Evolutionary conservation across 2,329 filamentous ascomycete species (phyloP), one percentile per base, ranked within the genome.

Genomic region (Aureobasidium musti): DNA sequence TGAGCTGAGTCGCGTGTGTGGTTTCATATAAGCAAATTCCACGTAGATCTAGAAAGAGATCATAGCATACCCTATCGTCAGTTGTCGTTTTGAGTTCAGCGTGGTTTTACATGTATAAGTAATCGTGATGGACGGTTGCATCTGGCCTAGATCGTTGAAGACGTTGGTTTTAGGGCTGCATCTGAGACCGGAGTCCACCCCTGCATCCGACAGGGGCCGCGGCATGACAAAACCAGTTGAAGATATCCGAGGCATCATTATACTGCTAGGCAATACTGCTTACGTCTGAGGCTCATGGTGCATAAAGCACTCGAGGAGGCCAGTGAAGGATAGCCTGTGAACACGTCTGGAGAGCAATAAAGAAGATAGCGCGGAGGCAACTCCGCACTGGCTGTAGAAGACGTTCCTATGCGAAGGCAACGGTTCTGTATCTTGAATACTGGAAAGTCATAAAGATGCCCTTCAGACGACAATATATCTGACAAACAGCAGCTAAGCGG

Each of bases 1-100:
- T 13, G 35, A 37, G 35, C n/a, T 3, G 6, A 4, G 30, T 39
- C n/a, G 59, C 45, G 59, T 28, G 21, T 63, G 33, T 21, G 26
- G 21, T 28, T 23, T 17, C 59, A 60, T 63, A 50, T 63, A 50
- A 63, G 30, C 59, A 63, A 21, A 11, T 26, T 14, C n/a, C 19
- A 1, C 33, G 7, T 14, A 35, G 10, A 21, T 50, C 45, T 39
- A 14, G 45, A n/a, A 28, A 28, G 21, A 28, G 14, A 26, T 23
- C 2, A 41, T 5, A 39, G n/a, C 21, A 7, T 21, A 26, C 3
- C 45, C 43, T 39, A 37, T 37, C n/a, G 17, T 2, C 21, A 3
- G 26, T 33, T 47, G 26, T 3, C 23, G 5, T 50, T 50, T 63
- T 63, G 59, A 63, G 43, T 50, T 63, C 37, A 50, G 23, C n/a